These are phyloP conservation scores for Rhizophagus prolifer DNA, from an alignment of 192 early-diverging fungal species.

Conservation along the genomic window DNA sequence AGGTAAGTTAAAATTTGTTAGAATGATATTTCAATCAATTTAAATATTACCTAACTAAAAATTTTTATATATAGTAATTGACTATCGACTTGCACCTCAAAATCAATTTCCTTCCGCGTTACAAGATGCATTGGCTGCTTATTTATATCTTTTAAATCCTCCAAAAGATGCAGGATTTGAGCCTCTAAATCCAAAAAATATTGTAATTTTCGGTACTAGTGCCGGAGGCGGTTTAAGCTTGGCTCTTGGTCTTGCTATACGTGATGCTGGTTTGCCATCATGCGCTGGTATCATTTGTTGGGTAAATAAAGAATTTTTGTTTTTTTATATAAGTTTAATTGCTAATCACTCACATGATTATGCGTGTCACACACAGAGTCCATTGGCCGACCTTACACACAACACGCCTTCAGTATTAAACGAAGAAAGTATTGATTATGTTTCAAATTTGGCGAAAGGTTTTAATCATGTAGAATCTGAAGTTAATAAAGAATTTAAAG, in stretches of 20 bases:
- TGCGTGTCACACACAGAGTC: background rate
- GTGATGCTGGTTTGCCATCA: too few species aligned
- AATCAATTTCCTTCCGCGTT: too few species aligned
- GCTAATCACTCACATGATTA: background rate
- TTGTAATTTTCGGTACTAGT: too few species aligned
- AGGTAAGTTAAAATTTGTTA: conserved; percentile 29
- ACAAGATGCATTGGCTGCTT: too few species aligned
- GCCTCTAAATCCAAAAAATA: too few species aligned
- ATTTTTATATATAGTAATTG: conserved; percentile 42
- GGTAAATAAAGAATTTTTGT: conserved; percentile 1
- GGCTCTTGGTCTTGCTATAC: too few species aligned
- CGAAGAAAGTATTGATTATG: conserved; percentile 37
- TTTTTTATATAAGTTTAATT: background rate
- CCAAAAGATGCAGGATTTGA: too few species aligned
- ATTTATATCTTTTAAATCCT: too few species aligned
- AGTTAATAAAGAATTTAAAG: conserved; percentile 33
- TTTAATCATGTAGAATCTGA: conserved; percentile 33
- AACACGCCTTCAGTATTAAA: conserved; percentile 43
- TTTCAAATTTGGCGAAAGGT: conserved; percentile 28
- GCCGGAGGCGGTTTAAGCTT: too few species aligned
- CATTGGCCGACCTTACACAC: conserved; percentile 49
- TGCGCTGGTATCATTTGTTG: too few species aligned
- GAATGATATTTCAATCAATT: background rate
- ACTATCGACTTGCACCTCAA: too few species aligned
- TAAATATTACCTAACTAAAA: background rate